Percentiles rank a stretch among this genome's conserved stretches.
phyloP scores from a whole-genome alignment of 2,329 filamentous ascomycete species.

The Colletotrichum sp. region DNA sequence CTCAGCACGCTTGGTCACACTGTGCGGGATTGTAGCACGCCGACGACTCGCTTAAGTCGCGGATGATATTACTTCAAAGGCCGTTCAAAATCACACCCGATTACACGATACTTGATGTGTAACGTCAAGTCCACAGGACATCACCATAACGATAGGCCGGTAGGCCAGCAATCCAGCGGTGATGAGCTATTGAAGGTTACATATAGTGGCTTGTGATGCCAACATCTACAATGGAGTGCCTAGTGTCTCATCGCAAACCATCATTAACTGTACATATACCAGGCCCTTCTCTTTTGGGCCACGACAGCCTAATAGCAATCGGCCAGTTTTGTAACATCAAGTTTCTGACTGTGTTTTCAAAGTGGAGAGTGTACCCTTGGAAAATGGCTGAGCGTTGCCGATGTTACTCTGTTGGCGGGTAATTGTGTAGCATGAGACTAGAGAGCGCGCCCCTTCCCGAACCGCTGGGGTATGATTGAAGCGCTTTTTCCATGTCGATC shows the following conservation, averaged over 20 bases:
- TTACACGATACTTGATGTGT: not conserved
- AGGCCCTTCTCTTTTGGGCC: not conserved
- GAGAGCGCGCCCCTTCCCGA: rapidly evolving
- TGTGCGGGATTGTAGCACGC: not conserved
- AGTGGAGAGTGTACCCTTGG: not conserved
- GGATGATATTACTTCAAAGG: not conserved
- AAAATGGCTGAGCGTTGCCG: not conserved
- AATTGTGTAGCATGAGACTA: not conserved
- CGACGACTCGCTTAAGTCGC: not conserved
- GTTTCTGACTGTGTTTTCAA: not conserved
- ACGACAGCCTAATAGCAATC: not conserved
- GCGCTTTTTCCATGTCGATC: not conserved
- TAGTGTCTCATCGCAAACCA: rapidly evolving
- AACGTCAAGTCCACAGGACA: not conserved
- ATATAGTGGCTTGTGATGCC: not conserved
- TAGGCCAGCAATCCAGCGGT: rapidly evolving
- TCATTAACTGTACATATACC: not conserved
- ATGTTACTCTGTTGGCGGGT: not conserved
- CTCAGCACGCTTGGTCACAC: not conserved
- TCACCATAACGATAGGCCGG: not conserved
- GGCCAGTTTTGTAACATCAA: not conserved
- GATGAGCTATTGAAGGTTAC: not conserved
- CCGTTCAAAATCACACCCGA: not conserved
- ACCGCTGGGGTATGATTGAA: not conserved
- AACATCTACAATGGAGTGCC: not conserved